phyloP scores from a whole-genome alignment of 495 filamentous ascomycete genomes.

The Penicilliopsis zonata region DNA sequence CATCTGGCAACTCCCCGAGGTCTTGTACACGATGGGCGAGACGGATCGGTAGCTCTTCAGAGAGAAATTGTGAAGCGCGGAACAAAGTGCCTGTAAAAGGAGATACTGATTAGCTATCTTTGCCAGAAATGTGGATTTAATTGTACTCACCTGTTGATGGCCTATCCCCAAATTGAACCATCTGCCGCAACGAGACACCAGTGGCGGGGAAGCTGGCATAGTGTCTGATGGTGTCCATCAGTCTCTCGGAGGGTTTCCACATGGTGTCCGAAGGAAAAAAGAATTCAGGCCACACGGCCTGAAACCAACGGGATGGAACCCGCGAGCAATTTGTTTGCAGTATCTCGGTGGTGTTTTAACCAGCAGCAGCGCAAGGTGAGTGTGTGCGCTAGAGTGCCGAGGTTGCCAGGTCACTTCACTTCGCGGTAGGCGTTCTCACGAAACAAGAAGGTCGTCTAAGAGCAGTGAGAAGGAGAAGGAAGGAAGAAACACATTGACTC shows the following conservation, averaged over 20 bases:
- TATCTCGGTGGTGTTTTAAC: too few species aligned
- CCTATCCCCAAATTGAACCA: constrained; percentile 95
- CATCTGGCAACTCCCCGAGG: constrained; percentile 85
- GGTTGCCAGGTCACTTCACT: not conserved
- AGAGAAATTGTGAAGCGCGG: constrained; percentile 94
- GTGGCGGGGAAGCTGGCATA: constrained; percentile 96
- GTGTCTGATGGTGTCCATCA: constrained; percentile 99
- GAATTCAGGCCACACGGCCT: constrained; percentile 20
- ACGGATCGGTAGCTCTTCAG: constrained; percentile 94
- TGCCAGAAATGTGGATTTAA: not conserved
- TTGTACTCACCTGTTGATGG: constrained; percentile 63
- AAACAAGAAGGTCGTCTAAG: too few species aligned
- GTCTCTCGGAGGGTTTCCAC: constrained; percentile 80
- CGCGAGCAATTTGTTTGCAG: too few species aligned
- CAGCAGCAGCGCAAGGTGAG: too few species aligned
- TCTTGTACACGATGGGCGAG: constrained; percentile 94
- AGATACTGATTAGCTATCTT: not conserved
- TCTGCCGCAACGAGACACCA: constrained; percentile 90
- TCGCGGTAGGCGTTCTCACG: too few species aligned
- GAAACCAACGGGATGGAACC: too few species aligned
- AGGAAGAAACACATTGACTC: too few species aligned
- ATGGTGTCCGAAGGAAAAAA: constrained; percentile 34
- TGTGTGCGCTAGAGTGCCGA: not conserved
- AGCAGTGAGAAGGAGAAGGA: not conserved
- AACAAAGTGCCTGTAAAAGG: constrained; percentile 68